Percentiles rank a stretch among this genome's conserved stretches.
These are phyloP conservation scores for Bidens hawaiensis DNA, from an alignment of 140 eudicot genomes.

Conservation along the genomic window DNA sequence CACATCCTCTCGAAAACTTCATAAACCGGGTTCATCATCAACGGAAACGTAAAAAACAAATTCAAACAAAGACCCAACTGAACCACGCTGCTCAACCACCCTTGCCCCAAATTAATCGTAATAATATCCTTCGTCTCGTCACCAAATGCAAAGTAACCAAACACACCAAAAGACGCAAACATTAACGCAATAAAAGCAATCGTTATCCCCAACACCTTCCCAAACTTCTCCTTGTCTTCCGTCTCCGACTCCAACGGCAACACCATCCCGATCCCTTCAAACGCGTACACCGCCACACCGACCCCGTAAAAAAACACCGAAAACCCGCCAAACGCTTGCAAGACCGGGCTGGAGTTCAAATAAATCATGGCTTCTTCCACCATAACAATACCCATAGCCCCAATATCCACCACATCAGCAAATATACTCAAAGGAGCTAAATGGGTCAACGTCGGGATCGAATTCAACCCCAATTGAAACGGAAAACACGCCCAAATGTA, in stretches of 20 bases:
- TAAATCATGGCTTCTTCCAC: slow-evolving; percentile 57
- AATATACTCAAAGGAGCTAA: slow-evolving; percentile 89
- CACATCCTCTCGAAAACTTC: slow-evolving; percentile 83
- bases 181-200: slow-evolving; percentile 56
- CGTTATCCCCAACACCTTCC: slow-evolving; percentile 45
- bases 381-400: slow-evolving; percentile 90
- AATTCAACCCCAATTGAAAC: slow-evolving; percentile 71
- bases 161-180: slow-evolving; percentile 62
- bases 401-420: slow-evolving; percentile 83
- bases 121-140: slow-evolving; percentile 78
- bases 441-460: slow-evolving; percentile 81
- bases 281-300: slow-evolving; percentile 81
- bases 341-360: slow-evolving; percentile 34
- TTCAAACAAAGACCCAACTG: slow-evolving; percentile 77
- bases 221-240: slow-evolving; percentile 58
- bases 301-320: slow-evolving; percentile 64
- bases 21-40: slow-evolving; percentile 96
- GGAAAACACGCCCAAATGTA: slow-evolving; percentile 86
- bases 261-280: slow-evolving; percentile 94
- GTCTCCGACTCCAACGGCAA: slow-evolving; percentile 78
- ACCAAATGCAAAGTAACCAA: slow-evolving; percentile 91
- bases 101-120: slow-evolving; percentile 76
- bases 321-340: slow-evolving; percentile 61
- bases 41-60: slow-evolving; percentile 70
- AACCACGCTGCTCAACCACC: slow-evolving; percentile 62